Percentiles rank a stretch among this genome's conserved stretches.
phyloP scores from a whole-genome alignment of 805 yeast genomes.

The Hanseniaspora clermontiae region DNA sequence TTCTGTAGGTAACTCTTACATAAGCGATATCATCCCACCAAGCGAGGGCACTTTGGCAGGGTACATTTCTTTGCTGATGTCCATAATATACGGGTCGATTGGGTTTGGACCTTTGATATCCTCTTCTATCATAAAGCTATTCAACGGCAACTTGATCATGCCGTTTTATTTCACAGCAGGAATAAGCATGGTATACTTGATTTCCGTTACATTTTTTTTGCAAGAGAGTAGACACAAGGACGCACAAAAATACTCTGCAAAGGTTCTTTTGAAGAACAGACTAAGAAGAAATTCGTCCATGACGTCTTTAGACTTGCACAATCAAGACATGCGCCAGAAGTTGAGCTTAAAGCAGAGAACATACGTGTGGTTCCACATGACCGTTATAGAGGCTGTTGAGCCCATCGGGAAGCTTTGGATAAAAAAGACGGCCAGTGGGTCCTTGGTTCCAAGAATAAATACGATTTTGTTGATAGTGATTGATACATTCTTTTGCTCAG shows the following conservation, averaged over 20 bases:
- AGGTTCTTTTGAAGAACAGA: constrained; percentile 20
- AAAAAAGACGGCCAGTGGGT: constrained; percentile 24
- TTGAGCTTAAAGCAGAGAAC: not conserved
- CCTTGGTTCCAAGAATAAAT: constrained; percentile 31
- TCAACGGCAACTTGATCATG: constrained; percentile 22
- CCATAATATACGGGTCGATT: constrained; percentile 46
- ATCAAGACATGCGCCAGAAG: not conserved
- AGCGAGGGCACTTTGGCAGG: constrained; percentile 44
- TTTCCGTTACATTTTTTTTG: constrained; percentile 31
- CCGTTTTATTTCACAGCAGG: constrained; percentile 26
- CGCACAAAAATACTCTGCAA: constrained; percentile 42
- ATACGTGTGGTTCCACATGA: constrained; percentile 8
- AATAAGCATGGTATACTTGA: constrained; percentile 26
- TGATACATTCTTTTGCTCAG: constrained; percentile 34
- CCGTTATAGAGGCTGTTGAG: constrained; percentile 24
- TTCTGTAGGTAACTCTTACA: constrained; percentile 53
- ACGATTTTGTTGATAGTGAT: constrained; percentile 38
- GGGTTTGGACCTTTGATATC: constrained; percentile 56
- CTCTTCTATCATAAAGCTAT: constrained; percentile 27
- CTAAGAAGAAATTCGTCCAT: constrained; percentile 9
- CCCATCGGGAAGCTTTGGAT: constrained; percentile 47
- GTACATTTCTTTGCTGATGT: constrained; percentile 39
- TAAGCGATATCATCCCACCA: constrained; percentile 60
- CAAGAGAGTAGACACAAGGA: constrained; percentile 54
- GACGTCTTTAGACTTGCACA: not conserved